Evolutionary conservation across 176 grass and related monocot genomes (phyloP).

Genomic region (Secale cereale): DNA sequence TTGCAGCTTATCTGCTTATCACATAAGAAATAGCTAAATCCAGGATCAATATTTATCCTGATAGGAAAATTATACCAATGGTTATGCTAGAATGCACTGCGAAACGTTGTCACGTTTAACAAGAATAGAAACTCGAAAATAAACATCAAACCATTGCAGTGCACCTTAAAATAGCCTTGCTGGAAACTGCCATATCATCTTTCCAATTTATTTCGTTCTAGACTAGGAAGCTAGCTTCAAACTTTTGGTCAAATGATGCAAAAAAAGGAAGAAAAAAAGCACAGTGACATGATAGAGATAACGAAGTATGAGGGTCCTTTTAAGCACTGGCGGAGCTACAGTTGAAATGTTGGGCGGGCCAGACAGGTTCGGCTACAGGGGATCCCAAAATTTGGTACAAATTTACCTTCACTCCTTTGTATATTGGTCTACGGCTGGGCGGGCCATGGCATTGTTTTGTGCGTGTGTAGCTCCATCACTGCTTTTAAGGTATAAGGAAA

Average conservation of each 20-base stretch:
- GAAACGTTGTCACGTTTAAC: neutral
- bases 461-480: no score
- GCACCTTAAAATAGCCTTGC: neutral
- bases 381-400: no score
- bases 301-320: neutral
- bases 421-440: no score
- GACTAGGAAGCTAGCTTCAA: neutral
- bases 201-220: neutral
- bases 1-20: slow-evolving; percentile 46
- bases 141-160: neutral
- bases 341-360: no score
- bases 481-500: slow-evolving; percentile 6
- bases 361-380: no score
- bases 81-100: neutral
- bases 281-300: neutral
- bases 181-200: slow-evolving; percentile 1
- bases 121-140: neutral
- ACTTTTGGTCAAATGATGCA: slow-evolving; percentile 13
- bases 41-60: slow-evolving; percentile 19
- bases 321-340: no score
- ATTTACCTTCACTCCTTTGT: no score
- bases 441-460: no score
- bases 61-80: slow-evolving; percentile 4
- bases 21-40: slow-evolving; percentile 9
- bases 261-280: slow-evolving; percentile 1